These are phyloP conservation scores for Erythrophleum fordii DNA, from an alignment of 306 rosid species.

Conservation along the genomic window DNA sequence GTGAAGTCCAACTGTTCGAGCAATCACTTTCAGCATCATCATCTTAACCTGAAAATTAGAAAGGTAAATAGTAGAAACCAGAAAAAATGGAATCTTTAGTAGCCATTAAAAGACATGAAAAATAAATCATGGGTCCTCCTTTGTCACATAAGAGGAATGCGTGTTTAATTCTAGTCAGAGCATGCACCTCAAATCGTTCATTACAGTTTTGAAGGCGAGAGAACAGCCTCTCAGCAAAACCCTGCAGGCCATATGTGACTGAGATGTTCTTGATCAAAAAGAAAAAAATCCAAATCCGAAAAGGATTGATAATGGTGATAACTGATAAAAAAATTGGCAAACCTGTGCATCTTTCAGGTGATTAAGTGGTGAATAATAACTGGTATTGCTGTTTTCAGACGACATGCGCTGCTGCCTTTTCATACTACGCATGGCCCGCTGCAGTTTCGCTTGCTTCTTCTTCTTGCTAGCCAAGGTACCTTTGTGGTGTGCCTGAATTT, in stretches of 20 bases:
- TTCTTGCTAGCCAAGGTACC: conserved; percentile 91
- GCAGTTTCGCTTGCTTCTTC: conserved; percentile 81
- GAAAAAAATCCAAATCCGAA: conserved; percentile 27
- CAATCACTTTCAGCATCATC: conserved; percentile 90
- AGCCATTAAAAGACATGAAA: conserved; percentile 23
- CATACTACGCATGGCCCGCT: conserved; percentile 79
- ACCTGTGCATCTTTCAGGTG: conserved; percentile 93
- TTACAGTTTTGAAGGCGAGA: conserved; percentile 66
- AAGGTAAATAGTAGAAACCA: conserved; percentile 38
- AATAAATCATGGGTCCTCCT: background rate
- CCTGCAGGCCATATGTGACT: conserved; percentile 56
- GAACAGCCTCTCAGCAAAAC: conserved; percentile 86
- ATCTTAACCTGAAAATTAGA: conserved; percentile 70
- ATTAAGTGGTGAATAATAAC: conserved; percentile 81
- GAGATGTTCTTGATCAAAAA: conserved; percentile 19
- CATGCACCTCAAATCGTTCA: conserved; percentile 79
- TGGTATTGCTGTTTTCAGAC: conserved; percentile 54
- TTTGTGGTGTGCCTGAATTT: conserved; percentile 77
- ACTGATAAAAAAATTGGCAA: conserved; percentile 29
- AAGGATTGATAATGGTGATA: background rate
- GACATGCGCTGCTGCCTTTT: conserved; percentile 75
- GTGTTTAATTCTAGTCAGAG: conserved; percentile 21
- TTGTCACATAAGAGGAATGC: background rate
- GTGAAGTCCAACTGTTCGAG: conserved; percentile 88
- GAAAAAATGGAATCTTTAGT: conserved; percentile 26